Evolutionary conservation across 768 basidiomycete genomes (phyloP).

Genomic region (Panus rudis): DNA sequence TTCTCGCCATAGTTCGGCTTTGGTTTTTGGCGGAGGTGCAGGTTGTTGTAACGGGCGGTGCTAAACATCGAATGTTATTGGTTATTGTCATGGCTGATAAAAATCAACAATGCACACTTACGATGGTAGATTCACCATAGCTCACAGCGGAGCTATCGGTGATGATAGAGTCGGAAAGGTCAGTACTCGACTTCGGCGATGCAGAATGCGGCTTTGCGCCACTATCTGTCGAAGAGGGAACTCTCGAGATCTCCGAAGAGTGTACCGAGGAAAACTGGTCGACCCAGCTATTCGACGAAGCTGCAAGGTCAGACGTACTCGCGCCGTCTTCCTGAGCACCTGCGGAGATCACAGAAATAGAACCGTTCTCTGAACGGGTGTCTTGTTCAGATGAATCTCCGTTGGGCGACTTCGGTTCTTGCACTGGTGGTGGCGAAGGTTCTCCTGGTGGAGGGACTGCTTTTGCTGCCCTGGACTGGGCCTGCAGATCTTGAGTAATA

Average conservation of each 20-base stretch:
- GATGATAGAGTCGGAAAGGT: slow-evolving; percentile 35
- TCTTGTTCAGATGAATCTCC: slow-evolving; percentile 25
- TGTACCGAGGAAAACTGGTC: slow-evolving; percentile 28
- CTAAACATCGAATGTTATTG: background rate
- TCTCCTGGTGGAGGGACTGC: slow-evolving; percentile 1
- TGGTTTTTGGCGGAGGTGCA: too few species aligned
- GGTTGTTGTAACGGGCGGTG: background rate
- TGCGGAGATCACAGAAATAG: slow-evolving; percentile 32
- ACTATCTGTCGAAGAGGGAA: background rate
- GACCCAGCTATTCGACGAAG: slow-evolving; percentile 38
- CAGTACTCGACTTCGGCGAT: slow-evolving; percentile 6
- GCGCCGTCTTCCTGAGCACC: slow-evolving; percentile 33
- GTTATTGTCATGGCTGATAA: background rate
- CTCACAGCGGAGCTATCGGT: slow-evolving; percentile 31
- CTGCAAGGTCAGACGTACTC: slow-evolving; percentile 27
- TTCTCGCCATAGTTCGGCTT: slow-evolving; percentile 86
- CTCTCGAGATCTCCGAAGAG: slow-evolving; percentile 13
- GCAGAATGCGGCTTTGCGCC: slow-evolving; percentile 2
- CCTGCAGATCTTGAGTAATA: slow-evolving; percentile 50
- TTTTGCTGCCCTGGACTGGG: slow-evolving; percentile 31
- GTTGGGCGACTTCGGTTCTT: slow-evolving; percentile 30
- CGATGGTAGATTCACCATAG: slow-evolving; percentile 8
- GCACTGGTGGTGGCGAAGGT: slow-evolving; percentile 17
- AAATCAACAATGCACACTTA: background rate
- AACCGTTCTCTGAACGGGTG: slow-evolving; percentile 37